Evolutionary conservation across 2,329 filamentous ascomycete genomes (phyloP).

Genomic region (Calcarisporium arbuscula): DNA sequence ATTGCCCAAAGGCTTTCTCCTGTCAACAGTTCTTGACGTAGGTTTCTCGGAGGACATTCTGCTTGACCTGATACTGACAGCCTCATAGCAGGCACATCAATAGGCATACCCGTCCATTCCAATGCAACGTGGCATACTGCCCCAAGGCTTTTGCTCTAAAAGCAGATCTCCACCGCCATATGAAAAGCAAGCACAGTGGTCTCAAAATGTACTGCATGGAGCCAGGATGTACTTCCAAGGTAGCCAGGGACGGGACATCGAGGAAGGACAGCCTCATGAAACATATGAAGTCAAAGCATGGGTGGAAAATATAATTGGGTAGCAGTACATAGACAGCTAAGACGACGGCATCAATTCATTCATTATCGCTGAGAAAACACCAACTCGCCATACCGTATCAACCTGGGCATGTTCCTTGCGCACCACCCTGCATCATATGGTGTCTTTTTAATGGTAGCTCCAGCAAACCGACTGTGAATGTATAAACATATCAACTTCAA

Average conservation of each 20-base stretch:
- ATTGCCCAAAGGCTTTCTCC: background rate
- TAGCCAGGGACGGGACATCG: conserved; percentile 4
- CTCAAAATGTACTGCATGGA: conserved; percentile 4
- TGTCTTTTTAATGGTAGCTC: too few relatives aligned
- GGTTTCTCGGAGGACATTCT: background rate
- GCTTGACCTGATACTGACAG: background rate
- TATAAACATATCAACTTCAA: too few relatives aligned
- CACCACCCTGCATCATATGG: too few relatives aligned
- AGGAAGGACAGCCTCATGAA: conserved; percentile 1
- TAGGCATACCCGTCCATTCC: background rate
- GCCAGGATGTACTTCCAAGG: conserved; percentile 5
- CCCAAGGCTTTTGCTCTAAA: conserved; percentile 3
- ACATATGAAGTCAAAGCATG: too few relatives aligned
- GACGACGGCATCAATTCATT: too few relatives aligned
- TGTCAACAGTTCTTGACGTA: background rate
- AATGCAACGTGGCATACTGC: conserved; percentile 5
- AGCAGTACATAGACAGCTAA: too few relatives aligned
- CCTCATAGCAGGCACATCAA: conserved; percentile 1
- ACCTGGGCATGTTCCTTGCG: too few relatives aligned
- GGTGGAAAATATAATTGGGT: too few relatives aligned
- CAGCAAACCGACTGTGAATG: too few relatives aligned
- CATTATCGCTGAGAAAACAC: too few relatives aligned
- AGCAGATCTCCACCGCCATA: conserved; percentile 8
- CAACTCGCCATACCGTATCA: too few relatives aligned
- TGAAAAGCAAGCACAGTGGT: background rate